Percentiles rank a stretch among this genome's conserved stretches.
Evolutionary conservation across 495 filamentous ascomycete genomes (phyloP).

Genomic region (Penicillium antarcticum): DNA sequence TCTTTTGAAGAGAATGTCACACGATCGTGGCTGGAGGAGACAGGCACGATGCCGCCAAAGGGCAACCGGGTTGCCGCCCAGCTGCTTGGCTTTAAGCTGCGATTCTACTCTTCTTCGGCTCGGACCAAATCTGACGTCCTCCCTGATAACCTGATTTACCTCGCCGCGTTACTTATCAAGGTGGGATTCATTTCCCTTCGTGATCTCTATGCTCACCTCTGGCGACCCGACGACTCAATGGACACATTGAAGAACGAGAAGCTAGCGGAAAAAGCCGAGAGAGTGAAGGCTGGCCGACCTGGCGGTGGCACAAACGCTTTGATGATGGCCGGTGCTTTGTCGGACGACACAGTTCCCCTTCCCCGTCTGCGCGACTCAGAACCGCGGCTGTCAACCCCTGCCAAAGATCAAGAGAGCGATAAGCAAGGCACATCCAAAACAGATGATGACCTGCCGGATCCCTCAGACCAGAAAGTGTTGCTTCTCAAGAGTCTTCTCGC

Average conservation of each 20-base stretch:
- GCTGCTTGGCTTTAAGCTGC: slow-evolving; percentile 94
- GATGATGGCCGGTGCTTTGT: slow-evolving; percentile 79
- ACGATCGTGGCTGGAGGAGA: slow-evolving; percentile 69
- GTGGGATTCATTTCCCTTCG: slow-evolving; percentile 94
- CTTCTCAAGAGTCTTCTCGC: slow-evolving; percentile 82
- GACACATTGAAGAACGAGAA: slow-evolving; percentile 59
- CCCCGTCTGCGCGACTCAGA: slow-evolving; percentile 44
- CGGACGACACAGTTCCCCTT: slow-evolving; percentile 71
- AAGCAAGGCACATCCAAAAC: slow-evolving; percentile 42
- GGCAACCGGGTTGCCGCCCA: slow-evolving; percentile 92
- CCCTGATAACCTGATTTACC: slow-evolving; percentile 86
- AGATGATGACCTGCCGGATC: slow-evolving; percentile 66
- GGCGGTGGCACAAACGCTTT: slow-evolving; percentile 77
- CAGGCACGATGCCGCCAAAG: slow-evolving; percentile 73
- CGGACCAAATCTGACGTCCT: slow-evolving; percentile 65
- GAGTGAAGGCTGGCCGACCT: slow-evolving; percentile 61
- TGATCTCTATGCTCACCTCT: slow-evolving; percentile 90
- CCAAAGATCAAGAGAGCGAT: slow-evolving; percentile 51
- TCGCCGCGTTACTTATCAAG: slow-evolving; percentile 90
- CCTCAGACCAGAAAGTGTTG: slow-evolving; percentile 83
- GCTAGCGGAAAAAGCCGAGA: slow-evolving; percentile 75
- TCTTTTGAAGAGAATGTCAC: slow-evolving; percentile 50
- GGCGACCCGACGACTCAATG: slow-evolving; percentile 83
- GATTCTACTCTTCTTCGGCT: slow-evolving; percentile 81
- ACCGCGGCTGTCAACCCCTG: slow-evolving; percentile 40